Percentiles rank a stretch among this genome's conserved stretches.
These are phyloP conservation scores for Themeda triandra DNA, from an alignment of 176 grass and related monocot genomes.

Conservation along the genomic window DNA sequence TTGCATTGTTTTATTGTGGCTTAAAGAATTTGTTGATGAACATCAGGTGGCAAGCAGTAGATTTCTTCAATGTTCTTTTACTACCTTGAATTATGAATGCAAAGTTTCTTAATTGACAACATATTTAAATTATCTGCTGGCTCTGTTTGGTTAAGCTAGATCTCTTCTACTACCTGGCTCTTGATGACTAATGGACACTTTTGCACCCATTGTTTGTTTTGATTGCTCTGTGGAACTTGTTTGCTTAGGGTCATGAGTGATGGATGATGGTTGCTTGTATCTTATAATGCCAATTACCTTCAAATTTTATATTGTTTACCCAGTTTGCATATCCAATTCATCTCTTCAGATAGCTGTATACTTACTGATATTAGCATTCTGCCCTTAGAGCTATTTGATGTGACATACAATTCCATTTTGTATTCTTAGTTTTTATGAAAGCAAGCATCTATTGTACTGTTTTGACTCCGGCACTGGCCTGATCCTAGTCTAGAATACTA, in stretches of 20 bases:
- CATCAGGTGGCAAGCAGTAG: neutral
- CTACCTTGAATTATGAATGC: neutral
- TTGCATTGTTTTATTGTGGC: neutral
- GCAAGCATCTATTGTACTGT: neutral
- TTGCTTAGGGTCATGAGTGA: neutral
- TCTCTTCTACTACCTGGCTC: neutral
- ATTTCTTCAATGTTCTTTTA: neutral
- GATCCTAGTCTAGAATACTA: neutral
- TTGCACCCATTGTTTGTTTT: neutral
- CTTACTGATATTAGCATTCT: neutral
- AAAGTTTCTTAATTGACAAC: neutral
- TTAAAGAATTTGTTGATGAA: neutral
- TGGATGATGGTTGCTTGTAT: neutral
- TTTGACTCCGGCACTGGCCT: neutral
- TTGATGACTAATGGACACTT: neutral
- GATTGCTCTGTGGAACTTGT: neutral
- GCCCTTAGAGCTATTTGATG: neutral
- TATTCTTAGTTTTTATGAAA: neutral
- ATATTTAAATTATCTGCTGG: neutral
- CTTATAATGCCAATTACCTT: neutral
- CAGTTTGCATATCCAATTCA: neutral
- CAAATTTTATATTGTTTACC: neutral
- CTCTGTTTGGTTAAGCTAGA: neutral
- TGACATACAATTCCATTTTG: neutral
- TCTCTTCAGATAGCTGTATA: neutral